Base-by-base conservation (phyloP, 371 early-diverging fungal genomes). In the Apophysomyces ossiformis region DNA sequence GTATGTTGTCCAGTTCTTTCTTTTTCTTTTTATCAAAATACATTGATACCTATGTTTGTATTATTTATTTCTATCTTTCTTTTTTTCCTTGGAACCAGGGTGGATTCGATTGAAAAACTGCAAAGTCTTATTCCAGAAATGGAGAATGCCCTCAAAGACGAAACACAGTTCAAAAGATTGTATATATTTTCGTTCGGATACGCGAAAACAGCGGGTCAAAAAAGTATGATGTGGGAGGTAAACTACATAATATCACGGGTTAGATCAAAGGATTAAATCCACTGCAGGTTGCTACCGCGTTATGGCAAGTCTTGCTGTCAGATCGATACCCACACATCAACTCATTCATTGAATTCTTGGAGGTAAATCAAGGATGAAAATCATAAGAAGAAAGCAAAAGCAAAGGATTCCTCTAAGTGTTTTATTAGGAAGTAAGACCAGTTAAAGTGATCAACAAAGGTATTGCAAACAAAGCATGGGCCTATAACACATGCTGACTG, bases 161-260 rank as follows among this genome's bases (percentile, higher is more conserved):
- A 69, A 2, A 44, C 43, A 0, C 11, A 57, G 8, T 77, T 77
- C 35, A 74, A 69, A 44, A 66, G 71, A 21, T 15, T 81, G 11
- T 81, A 81, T 68, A 45, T 68, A 9, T 81, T 65, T 45, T 57
- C 71, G 9, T 81, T 75, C 44, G 67, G 68, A 18, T 77, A 70
- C 58, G 76, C 74, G 21, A 81, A 81, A 59, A 67, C 77, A 38
- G 43, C 64, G 1, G 66, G 68, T 12, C 81, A 80, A 57, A 80
- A 77, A 54, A 80, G 81, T 57, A 80, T 80, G 78, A 75, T 75
- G 44, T 65, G 75, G 7, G 81, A 80, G 46, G 76, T 79, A 71
- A 68, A 61, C 8, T 37, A 18, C 4, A 16, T 16, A 8, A 43
- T 58, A 37, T 38, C 5, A 18, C 12, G 35, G 16, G 26, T n/a